phyloP scores from a whole-genome alignment of 768 basidiomycete genomes.

The Leccinum rimulosum region DNA sequence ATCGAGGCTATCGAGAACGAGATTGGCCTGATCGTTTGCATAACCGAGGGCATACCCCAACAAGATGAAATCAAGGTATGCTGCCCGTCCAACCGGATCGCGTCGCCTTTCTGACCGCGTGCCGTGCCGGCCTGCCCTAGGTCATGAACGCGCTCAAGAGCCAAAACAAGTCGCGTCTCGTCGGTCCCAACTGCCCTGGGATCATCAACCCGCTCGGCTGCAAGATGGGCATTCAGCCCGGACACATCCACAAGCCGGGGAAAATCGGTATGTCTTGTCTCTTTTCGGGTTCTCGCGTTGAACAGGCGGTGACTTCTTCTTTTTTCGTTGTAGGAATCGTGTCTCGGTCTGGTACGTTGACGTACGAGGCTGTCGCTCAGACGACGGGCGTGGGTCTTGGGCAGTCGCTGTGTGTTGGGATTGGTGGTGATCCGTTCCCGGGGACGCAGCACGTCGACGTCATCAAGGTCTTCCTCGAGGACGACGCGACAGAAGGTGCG shows the following conservation, averaged over 20 bases:
- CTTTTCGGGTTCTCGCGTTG: not conserved
- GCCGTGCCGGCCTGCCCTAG: conserved; percentile 34
- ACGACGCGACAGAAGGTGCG: conserved; percentile 90
- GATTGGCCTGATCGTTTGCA: conserved; percentile 95
- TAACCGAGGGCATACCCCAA: conserved; percentile 99
- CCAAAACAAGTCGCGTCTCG: conserved; percentile 92
- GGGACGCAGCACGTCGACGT: conserved; percentile 96
- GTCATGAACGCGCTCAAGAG: conserved; percentile 92
- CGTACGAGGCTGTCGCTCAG: conserved; percentile 98
- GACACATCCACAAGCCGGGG: conserved; percentile 95
- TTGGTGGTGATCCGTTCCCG: conserved; percentile 96
- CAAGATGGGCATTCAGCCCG: conserved; percentile 99
- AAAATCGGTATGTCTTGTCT: conserved; percentile 69
- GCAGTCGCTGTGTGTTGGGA: conserved; percentile 94
- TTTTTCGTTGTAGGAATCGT: conserved; percentile 65
- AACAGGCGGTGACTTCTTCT: not conserved
- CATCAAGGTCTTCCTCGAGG: conserved; percentile 93
- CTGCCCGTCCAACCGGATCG: conserved; percentile 1
- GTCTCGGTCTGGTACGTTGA: conserved; percentile 92
- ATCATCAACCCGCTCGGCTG: conserved; percentile 96
- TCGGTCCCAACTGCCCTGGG: conserved; percentile 98
- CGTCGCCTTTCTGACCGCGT: conserved; percentile 1
- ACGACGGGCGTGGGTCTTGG: conserved; percentile 95
- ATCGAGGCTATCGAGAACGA: conserved; percentile 99
- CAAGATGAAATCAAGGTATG: conserved; percentile 89